These are phyloP conservation scores for Berkeleyomyces rouxiae DNA, from an alignment of 2,329 filamentous ascomycete species.

Conservation along the genomic window DNA sequence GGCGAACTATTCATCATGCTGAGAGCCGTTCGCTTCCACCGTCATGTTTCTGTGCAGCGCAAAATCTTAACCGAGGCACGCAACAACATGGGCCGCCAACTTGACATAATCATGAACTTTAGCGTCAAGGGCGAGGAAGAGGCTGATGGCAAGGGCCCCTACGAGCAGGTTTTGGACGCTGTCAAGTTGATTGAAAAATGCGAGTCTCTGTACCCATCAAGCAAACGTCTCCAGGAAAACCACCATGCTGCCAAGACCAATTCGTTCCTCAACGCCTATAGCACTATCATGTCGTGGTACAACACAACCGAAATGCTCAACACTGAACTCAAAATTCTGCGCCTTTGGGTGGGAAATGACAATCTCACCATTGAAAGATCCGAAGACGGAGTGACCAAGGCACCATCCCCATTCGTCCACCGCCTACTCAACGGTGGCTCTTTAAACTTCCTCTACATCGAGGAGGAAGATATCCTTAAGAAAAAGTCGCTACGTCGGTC, in stretches of 20 bases:
- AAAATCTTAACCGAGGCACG: slow-evolving; percentile 79
- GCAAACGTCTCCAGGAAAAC: slow-evolving; percentile 52
- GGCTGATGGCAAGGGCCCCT: slow-evolving; percentile 61
- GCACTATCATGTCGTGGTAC: slow-evolving; percentile 87
- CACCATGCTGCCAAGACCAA: slow-evolving; percentile 63
- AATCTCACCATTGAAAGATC: slow-evolving; percentile 76
- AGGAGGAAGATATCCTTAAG: neutral
- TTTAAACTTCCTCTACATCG: slow-evolving; percentile 53
- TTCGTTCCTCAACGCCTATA: slow-evolving; percentile 65
- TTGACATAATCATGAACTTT: slow-evolving; percentile 85
- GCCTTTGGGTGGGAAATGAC: slow-evolving; percentile 92
- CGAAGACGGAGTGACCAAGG: slow-evolving; percentile 44
- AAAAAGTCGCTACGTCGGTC: neutral
- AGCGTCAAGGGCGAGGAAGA: slow-evolving; percentile 88
- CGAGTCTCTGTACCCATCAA: slow-evolving; percentile 71
- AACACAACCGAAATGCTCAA: slow-evolving; percentile 96
- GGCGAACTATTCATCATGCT: slow-evolving; percentile 73
- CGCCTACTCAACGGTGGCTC: slow-evolving; percentile 91
- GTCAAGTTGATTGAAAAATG: slow-evolving; percentile 82
- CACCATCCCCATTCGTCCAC: slow-evolving; percentile 89
- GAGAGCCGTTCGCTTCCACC: slow-evolving; percentile 65
- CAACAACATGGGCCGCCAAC: slow-evolving; percentile 49
- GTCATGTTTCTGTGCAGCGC: slow-evolving; percentile 68
- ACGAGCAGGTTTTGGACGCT: slow-evolving; percentile 78
- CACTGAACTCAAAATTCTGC: slow-evolving; percentile 76